Conservation (phyloP, 2,329 filamentous ascomycete genomes). For the Sordariomycetes sp. region DNA sequence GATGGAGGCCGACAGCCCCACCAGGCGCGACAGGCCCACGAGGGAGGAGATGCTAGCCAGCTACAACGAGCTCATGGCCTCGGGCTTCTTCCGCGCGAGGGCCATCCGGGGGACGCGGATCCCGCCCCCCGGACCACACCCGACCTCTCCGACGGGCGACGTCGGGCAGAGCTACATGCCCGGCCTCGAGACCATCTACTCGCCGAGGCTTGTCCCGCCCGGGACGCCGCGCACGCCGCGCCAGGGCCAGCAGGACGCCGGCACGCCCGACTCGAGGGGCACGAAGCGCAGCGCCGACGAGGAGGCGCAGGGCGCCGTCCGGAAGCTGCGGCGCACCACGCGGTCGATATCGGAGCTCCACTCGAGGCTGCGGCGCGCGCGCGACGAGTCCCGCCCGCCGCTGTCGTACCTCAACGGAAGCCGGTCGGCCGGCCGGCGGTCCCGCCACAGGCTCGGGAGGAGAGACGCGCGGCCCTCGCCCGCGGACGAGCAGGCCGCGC, state of each 20-base stretch:
- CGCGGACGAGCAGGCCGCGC: background rate
- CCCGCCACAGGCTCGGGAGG: background rate
- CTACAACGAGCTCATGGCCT: slow-evolving; percentile 41
- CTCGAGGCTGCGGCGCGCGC: slow-evolving; percentile 17
- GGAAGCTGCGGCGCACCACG: slow-evolving; percentile 39
- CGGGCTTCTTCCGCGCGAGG: slow-evolving; percentile 44
- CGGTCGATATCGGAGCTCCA: slow-evolving; percentile 27
- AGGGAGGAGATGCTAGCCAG: slow-evolving; percentile 40
- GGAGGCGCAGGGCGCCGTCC: slow-evolving; percentile 21
- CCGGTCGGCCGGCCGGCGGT: background rate
- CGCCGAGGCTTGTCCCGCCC: slow-evolving; percentile 7
- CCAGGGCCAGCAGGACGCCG: background rate
- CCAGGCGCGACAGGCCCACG: slow-evolving; percentile 6
- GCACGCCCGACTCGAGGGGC: slow-evolving; percentile 21
- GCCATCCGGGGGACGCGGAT: slow-evolving; percentile 44
- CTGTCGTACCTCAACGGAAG: background rate
- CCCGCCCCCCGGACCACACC: slow-evolving; percentile 15
- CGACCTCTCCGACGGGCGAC: slow-evolving; percentile 5
- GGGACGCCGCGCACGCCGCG: slow-evolving; percentile 7
- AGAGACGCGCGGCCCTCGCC: background rate
- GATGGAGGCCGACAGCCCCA: background rate
- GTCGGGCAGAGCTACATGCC: slow-evolving; percentile 5
- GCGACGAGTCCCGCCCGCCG: slow-evolving; percentile 12
- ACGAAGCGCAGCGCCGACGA: slow-evolving; percentile 34
- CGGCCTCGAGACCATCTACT: slow-evolving; percentile 5